Base-by-base conservation (phyloP, 495 filamentous ascomycete species). In the Neurospora terricola region DNA sequence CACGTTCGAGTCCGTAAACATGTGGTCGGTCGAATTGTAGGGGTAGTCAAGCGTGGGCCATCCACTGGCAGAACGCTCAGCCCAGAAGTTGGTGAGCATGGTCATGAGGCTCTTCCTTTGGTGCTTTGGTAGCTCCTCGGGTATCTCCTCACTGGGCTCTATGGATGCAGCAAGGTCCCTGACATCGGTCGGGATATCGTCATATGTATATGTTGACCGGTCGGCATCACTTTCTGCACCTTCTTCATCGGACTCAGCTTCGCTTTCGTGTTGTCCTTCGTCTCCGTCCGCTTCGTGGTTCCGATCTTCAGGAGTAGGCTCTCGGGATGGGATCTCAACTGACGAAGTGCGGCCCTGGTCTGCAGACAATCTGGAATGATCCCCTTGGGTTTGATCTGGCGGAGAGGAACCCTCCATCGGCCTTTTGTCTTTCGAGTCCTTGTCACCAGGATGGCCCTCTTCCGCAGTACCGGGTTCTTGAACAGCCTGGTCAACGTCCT, bases 11-110 rank as follows among this genome's bases (percentile, higher is more conserved):
- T 99, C 96, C 37, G 93, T 93, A 79, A 97, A 98, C 62, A 98
- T 92, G 79, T 99, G 96, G 80, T 98, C 96, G 54, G 88, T 91
- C 16, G 91, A 87, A 76, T 90, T 92, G 73, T 97, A 86, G 12
- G 96, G 96, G 77, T 98, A 99, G 30, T 98, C 96, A 34, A 99
- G 86, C 36, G 91, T 88, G n/a, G 92, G 86, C 96, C 96, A 99
- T 62, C 94, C 94, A 82, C 93, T 97, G 48, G 96, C 93, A 27
- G 96, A 98, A 59, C 96, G 90, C 79, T 98, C 96, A 23, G 96
- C 96, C 96, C 96, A 99, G 82, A 99, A 99, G 73, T 94, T 97
- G 11, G 92, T 94, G 70, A 99, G 84, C 85, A 97, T 93, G 76
- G 94, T 97, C 90, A 98, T 90, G 70, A 98, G 87, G 23, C 94